Percentiles rank a stretch among this genome's conserved stretches.
Conservation (phyloP, 1,284 basidiomycete genomes). For the Cutaneotrichosporon cavernicola region DNA sequence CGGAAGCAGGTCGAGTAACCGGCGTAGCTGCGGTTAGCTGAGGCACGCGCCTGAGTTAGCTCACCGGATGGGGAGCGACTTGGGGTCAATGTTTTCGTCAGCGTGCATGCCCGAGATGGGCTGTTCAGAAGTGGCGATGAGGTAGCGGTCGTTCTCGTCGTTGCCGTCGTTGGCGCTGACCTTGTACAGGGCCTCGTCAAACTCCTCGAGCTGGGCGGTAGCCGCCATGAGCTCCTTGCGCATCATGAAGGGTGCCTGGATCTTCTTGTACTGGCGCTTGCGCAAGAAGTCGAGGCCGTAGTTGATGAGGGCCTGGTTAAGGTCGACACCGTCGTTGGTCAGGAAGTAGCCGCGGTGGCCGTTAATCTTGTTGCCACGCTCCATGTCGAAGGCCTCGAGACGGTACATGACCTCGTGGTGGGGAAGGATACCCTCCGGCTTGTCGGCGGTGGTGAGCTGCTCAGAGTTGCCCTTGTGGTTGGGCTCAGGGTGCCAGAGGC, state of each 20-base stretch:
- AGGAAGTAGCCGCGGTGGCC: conserved; percentile 97
- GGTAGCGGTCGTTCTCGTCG: conserved; percentile 94
- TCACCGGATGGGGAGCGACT: conserved; percentile 81
- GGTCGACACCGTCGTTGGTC: conserved; percentile 90
- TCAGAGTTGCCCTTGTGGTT: conserved; percentile 58
- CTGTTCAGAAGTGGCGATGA: conserved; percentile 98
- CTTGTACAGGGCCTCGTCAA: conserved; percentile 98
- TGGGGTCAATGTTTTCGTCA: conserved; percentile 97
- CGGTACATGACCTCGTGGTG: conserved; percentile 96
- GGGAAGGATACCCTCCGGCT: conserved; percentile 71
- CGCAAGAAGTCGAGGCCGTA: conserved; percentile 94
- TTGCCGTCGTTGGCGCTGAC: conserved; percentile 60
- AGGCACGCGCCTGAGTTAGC: conserved; percentile 47
- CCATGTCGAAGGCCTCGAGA: conserved; percentile 92
- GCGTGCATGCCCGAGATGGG: conserved; percentile 94
- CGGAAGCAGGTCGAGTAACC: conserved; percentile 92
- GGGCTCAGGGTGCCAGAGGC: conserved; percentile 83
- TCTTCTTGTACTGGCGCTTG: conserved; percentile 80
- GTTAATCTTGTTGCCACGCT: conserved; percentile 87
- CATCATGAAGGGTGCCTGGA: conserved; percentile 98
- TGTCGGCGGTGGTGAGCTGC: conserved; percentile 59
- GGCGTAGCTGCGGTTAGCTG: conserved; percentile 55
- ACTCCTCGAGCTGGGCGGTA: conserved; percentile 96
- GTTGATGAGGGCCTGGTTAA: conserved; percentile 93
- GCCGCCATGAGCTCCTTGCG: conserved; percentile 96